phyloP scores from a whole-genome alignment of 805 yeast species.

The Vanderwaltozyma yarrowii region DNA sequence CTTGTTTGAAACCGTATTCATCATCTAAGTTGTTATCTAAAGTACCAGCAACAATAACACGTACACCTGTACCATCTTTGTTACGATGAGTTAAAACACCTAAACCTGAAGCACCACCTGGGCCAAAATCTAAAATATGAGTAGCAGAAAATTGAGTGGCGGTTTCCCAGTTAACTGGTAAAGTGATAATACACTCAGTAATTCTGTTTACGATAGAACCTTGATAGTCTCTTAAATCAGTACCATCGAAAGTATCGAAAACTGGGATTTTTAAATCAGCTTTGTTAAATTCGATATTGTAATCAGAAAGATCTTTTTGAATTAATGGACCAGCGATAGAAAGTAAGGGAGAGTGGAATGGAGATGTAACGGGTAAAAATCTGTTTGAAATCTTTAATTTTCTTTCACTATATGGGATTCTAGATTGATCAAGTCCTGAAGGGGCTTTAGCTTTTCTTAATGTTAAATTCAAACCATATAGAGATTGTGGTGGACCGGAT shows the following conservation, averaged over 20 bases:
- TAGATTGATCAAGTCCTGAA: conserved; percentile 86
- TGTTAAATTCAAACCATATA: conserved; percentile 88
- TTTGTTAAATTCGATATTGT: conserved; percentile 46
- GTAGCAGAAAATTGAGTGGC: conserved; percentile 78
- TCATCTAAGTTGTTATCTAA: conserved; percentile 63
- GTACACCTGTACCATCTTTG: conserved; percentile 97
- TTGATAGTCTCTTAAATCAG: conserved; percentile 50
- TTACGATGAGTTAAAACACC: conserved; percentile 95
- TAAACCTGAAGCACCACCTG: conserved; percentile 95
- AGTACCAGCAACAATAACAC: conserved; percentile 90
- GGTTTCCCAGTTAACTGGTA: conserved; percentile 90
- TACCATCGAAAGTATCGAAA: conserved; percentile 79
- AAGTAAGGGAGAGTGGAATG: conserved; percentile 89
- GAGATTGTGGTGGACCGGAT: conserved; percentile 96
- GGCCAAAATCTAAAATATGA: conserved; percentile 94
- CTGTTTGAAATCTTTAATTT: conserved; percentile 88
- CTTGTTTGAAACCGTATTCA: conserved; percentile 94
- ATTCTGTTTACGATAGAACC: conserved; percentile 59
- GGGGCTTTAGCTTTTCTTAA: conserved; percentile 93
- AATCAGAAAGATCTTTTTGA: conserved; percentile 49
- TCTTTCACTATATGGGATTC: conserved; percentile 90
- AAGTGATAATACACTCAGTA: conserved; percentile 71
- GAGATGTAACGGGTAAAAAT: conserved; percentile 90
- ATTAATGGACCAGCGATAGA: conserved; percentile 61
- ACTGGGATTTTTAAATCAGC: conserved; percentile 71